Base-by-base conservation (phyloP, 2,329 filamentous ascomycete species). In the Phaeomoniella chlamydospora region DNA sequence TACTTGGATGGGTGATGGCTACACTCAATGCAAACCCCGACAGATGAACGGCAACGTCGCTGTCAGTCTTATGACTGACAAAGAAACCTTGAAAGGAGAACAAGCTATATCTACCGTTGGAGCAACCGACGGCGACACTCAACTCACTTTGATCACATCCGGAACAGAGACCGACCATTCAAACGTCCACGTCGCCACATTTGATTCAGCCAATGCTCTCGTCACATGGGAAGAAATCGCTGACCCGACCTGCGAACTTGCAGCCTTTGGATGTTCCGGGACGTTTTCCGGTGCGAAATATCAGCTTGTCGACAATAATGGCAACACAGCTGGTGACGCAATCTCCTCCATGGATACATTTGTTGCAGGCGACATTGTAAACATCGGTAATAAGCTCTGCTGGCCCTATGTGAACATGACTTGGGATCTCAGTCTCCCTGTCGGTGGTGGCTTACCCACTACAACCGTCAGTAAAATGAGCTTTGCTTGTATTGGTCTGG, bases 301-400 rank as follows among this genome's bases (percentile, higher is more conserved):
- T 60, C 72, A 77, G 55, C 56, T 70, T 36, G 66, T 77, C 16
- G 59, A 64, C 45, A 60, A 53, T 36, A 51, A 58, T 10, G 73
- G 72, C 2, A 53, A 59, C 36, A 70, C 64, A 48, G 55, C 74
- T 22, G 72, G 71, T 14, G 54, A 60, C 12, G 53, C 67, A 1
- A 46, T 74, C 39, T 59, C 57, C 37, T 64, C 61, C n/a, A 61
- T 51, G 10, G 61, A 74, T 47, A 64, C 67, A n/a, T 72, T 62
- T 45, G 69, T 77, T 32, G 68, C 72, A 5, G 73, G 73, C 29
- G 73, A 77, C 45, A 74, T 77, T 62, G 70, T 72, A 9, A 73
- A 68, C 18, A 67, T 73, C 58, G 45, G 54, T n/a, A 68, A 73
- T 40, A 68, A 67, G 33, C 61, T 77, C 45, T 77, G 73, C 61